Conservation (phyloP, 1,139 yeast genomes). For the Debaryomyces coudertii region DNA sequence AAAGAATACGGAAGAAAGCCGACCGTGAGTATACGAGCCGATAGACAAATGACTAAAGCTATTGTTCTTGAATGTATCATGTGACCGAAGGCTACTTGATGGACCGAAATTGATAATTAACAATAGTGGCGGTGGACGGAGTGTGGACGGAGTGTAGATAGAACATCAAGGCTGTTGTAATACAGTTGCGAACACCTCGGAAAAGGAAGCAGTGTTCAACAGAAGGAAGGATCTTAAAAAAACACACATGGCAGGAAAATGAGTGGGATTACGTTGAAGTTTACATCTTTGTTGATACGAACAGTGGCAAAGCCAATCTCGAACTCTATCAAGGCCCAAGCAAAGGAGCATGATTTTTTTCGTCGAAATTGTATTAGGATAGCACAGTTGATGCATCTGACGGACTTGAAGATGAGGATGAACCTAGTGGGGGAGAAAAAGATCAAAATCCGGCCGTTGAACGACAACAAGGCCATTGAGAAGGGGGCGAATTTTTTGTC, state of each 20-base stretch:
- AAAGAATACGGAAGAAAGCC: background rate
- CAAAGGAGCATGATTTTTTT: constrained; percentile 72
- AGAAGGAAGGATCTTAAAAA: background rate
- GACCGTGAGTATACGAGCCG: background rate
- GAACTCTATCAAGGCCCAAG: constrained; percentile 69
- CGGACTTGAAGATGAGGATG: constrained; percentile 67
- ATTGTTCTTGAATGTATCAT: background rate
- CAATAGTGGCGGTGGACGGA: background rate
- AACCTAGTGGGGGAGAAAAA: constrained; percentile 63
- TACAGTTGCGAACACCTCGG: background rate
- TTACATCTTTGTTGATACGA: constrained; percentile 72
- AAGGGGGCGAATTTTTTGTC: constrained; percentile 80
- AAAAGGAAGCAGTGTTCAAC: background rate
- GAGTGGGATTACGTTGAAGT: constrained; percentile 70
- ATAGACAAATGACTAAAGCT: background rate
- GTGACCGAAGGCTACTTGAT: background rate
- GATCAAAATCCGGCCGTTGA: constrained; percentile 71
- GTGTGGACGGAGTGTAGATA: background rate
- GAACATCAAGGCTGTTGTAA: background rate
- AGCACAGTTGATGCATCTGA: constrained; percentile 73
- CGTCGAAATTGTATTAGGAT: constrained; percentile 62
- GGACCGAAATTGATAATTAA: background rate
- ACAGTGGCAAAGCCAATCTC: constrained; percentile 87
- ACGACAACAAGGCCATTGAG: constrained; percentile 83
- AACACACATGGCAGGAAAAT: constrained; percentile 18